Evolutionary conservation across 805 yeast species (phyloP).

Genomic region (Starmerella sp.): DNA sequence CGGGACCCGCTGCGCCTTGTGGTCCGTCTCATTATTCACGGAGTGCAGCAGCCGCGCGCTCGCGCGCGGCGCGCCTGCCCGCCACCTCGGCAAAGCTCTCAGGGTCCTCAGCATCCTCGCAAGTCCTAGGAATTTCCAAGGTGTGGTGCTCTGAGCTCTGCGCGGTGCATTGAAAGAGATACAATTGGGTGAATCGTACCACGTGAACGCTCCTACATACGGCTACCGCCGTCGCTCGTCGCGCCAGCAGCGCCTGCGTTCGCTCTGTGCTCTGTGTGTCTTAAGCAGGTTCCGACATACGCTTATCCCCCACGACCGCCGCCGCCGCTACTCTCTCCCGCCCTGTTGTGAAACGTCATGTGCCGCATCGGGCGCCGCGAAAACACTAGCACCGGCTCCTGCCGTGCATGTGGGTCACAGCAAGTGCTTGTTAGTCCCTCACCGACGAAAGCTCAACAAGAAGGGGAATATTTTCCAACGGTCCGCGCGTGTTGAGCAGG

Average conservation of each 20-base stretch:
- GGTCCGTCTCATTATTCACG: conserved; percentile 7
- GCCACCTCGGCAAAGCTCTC: conserved; percentile 9
- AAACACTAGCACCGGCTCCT: too few relatives aligned
- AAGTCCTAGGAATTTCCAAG: neutral
- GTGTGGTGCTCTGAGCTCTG: neutral
- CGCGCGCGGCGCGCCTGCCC: conserved; percentile 3
- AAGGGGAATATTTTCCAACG: neutral
- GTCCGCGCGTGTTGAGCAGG: neutral
- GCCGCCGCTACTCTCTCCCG: too few relatives aligned
- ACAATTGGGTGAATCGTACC: neutral
- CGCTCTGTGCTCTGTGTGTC: too few relatives aligned
- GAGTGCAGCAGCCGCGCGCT: conserved; percentile 1
- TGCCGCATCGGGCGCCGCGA: too few relatives aligned
- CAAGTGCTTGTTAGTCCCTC: neutral
- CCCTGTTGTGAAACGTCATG: too few relatives aligned
- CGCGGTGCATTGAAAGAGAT: neutral
- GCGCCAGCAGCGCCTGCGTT: too few relatives aligned
- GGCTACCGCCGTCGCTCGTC: too few relatives aligned
- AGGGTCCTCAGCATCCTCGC: conserved; percentile 10
- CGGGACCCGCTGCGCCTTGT: conserved; percentile 19
- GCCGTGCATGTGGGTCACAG: neutral
- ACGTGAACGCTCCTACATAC: neutral
- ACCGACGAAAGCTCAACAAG: neutral
- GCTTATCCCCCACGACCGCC: too few relatives aligned
- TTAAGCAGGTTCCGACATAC: too few relatives aligned